A percentile compares a stretch with the other conserved stretches of the same genome.
These are phyloP conservation scores for Xylariaceae sp. DNA, from an alignment of 2,329 filamentous ascomycete genomes.

Conservation along the genomic window DNA sequence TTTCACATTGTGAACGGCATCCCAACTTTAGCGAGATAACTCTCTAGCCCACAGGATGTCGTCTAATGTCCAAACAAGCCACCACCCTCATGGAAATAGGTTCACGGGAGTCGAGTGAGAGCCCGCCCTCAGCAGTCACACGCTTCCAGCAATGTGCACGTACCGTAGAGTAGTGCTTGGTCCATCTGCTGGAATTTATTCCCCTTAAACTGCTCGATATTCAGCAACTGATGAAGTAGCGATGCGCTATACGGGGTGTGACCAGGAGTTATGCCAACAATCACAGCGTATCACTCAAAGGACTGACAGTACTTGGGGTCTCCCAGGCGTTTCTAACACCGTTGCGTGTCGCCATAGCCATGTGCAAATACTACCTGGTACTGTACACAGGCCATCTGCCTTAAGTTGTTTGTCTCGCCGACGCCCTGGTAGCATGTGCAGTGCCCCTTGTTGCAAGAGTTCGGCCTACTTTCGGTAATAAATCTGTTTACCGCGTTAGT, in stretches of 20 bases:
- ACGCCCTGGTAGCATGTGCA: neutral
- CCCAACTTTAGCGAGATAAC: conserved; percentile 10
- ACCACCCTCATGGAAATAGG: neutral
- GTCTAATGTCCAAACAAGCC: neutral
- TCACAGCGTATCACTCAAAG: conserved; percentile 11
- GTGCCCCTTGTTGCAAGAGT: conserved; percentile 1
- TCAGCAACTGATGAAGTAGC: conserved; percentile 18
- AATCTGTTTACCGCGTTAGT: conserved; percentile 32
- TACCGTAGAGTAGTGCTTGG: neutral
- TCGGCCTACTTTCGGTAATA: conserved; percentile 37
- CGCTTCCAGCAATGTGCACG: neutral
- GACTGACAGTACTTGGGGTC: conserved; percentile 2
- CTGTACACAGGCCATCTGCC: conserved; percentile 13
- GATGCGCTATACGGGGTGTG: conserved; percentile 22
- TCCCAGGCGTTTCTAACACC: conserved; percentile 6
- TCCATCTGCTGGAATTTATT: neutral
- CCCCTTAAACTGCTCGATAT: conserved; percentile 9
- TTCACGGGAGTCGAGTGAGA: neutral
- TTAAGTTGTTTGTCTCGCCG: conserved; percentile 7
- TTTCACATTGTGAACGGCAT: conserved; percentile 5
- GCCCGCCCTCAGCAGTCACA: neutral
- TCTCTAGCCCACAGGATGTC: neutral
- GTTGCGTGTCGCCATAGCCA: conserved; percentile 15
- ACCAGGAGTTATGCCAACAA: conserved; percentile 20
- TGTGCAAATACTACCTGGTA: conserved; percentile 18